phyloP scores from a whole-genome alignment of 139 green algal genomes.

The Chlorella sp. region DNA sequence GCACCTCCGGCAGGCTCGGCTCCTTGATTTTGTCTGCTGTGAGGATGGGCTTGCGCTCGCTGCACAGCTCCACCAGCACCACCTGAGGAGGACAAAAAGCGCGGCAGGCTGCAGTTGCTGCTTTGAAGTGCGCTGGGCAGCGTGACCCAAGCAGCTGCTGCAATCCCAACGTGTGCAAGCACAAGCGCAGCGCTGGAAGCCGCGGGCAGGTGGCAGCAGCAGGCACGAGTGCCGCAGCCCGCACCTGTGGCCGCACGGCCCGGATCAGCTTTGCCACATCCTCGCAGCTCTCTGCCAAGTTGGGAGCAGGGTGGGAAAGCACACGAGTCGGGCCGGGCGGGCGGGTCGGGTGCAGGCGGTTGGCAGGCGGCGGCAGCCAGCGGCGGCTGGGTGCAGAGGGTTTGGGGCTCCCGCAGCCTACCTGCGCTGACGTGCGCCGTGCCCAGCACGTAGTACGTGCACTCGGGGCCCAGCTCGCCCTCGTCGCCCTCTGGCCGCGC shows the following conservation, averaged over 20 bases:
- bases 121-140: neutral
- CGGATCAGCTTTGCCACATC: constrained; percentile 39
- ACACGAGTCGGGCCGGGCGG: too few species aligned
- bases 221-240: neutral
- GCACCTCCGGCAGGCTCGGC: constrained; percentile 24
- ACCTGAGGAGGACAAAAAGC: neutral
- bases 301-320: too few species aligned
- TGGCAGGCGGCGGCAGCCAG: too few species aligned
- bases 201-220: neutral
- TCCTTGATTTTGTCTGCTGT: constrained; percentile 37
- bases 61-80: constrained; percentile 50
- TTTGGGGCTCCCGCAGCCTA: too few species aligned
- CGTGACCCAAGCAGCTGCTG: neutral
- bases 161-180: too few species aligned
- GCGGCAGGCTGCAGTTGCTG: neutral
- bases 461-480: neutral
- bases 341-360: too few species aligned
- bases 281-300: constrained; percentile 16
- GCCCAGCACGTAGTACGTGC: constrained; percentile 43
- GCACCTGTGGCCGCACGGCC: constrained; percentile 11
- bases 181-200: neutral
- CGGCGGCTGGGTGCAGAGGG: too few species aligned
- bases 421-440: constrained; percentile 43
- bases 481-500: neutral
- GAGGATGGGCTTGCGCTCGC: constrained; percentile 37